These are phyloP conservation scores for Metarhizium robertsii DNA, from an alignment of 2,329 filamentous ascomycete genomes.

Conservation along the genomic window DNA sequence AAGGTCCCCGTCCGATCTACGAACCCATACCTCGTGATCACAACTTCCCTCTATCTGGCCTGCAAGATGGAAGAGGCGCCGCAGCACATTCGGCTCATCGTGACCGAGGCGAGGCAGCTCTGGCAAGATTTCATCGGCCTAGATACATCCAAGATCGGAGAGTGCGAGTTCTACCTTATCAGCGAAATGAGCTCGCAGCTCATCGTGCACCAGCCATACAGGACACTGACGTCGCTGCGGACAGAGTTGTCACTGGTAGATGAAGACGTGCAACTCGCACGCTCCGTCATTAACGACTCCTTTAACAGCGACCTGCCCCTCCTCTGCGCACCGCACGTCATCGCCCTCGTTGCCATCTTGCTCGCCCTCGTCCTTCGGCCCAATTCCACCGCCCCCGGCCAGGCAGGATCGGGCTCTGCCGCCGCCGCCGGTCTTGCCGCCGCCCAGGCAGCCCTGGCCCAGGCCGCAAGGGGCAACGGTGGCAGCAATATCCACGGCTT, in stretches of 20 bases:
- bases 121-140: conserved; percentile 72
- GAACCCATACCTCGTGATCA: conserved; percentile 85
- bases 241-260: conserved; percentile 60
- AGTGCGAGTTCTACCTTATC: conserved; percentile 90
- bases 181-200: conserved; percentile 85
- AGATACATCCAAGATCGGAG: conserved; percentile 77
- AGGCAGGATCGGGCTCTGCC: conserved; percentile 18
- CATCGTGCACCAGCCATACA: conserved; percentile 86
- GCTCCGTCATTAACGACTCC: conserved; percentile 82
- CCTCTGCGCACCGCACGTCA: conserved; percentile 74
- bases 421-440: conserved; percentile 36
- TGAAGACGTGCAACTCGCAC: conserved; percentile 70
- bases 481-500: conserved; percentile 7
- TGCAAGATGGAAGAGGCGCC: conserved; percentile 98
- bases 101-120: conserved; percentile 73
- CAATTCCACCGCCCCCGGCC: conserved; percentile 19
- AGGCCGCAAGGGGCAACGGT: conserved; percentile 29
- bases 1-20: conserved; percentile 86
- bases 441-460: conserved; percentile 38
- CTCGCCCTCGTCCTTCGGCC: conserved; percentile 76
- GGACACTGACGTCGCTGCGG: conserved; percentile 64
- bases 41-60: conserved; percentile 89
- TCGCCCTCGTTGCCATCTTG: conserved; percentile 80
- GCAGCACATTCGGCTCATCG: conserved; percentile 87
- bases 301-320: conserved; percentile 89